Evolutionary conservation across 805 yeast genomes (phyloP).

Genomic region (Kazachstania taianensis): DNA sequence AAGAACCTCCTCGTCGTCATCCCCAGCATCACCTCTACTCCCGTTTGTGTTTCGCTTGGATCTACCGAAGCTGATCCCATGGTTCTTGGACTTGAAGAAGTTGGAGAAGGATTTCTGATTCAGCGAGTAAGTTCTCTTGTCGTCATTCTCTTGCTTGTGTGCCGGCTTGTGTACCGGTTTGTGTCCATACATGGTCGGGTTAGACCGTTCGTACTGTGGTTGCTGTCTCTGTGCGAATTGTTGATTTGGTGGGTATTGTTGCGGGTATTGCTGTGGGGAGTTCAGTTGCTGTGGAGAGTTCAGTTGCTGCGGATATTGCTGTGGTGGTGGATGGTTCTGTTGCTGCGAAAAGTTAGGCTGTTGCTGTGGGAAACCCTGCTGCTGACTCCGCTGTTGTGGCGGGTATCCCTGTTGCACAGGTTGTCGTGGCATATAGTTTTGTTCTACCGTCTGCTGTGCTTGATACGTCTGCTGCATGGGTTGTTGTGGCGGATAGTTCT

Average conservation of each 20-base stretch:
- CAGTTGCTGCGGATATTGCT: conserved; percentile 1
- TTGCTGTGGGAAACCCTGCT: conserved; percentile 1
- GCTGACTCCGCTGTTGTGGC: not conserved
- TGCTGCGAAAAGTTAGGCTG: conserved; percentile 3
- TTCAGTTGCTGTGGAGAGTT: conserved; percentile 5
- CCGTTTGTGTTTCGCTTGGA: conserved; percentile 8
- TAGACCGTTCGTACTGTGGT: conserved; percentile 4
- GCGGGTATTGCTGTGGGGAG: conserved; percentile 6
- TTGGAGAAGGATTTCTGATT: conserved; percentile 18
- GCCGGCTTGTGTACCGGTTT: conserved; percentile 5
- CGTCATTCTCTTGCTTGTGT: conserved; percentile 2
- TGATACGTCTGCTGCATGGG: no score
- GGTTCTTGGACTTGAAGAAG: conserved; percentile 16
- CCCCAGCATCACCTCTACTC: conserved; percentile 28
- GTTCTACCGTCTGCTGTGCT: no score
- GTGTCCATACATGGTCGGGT: conserved; percentile 4
- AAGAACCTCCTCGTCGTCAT: conserved; percentile 30
- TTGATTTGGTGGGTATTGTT: conserved; percentile 4
- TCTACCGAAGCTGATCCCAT: conserved; percentile 9
- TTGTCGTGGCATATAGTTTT: conserved; percentile 4
- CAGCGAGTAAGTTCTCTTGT: conserved; percentile 15
- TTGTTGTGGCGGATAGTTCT: no score
- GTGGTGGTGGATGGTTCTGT: conserved; percentile 7
- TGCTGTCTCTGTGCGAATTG: conserved; percentile 4
- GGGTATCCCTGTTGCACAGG: conserved; percentile 6